Evolutionary conservation across 306 rosid genomes (phyloP), one percentile per base, ranked within the genome.

Genomic region (Ziziphus jujuba): DNA sequence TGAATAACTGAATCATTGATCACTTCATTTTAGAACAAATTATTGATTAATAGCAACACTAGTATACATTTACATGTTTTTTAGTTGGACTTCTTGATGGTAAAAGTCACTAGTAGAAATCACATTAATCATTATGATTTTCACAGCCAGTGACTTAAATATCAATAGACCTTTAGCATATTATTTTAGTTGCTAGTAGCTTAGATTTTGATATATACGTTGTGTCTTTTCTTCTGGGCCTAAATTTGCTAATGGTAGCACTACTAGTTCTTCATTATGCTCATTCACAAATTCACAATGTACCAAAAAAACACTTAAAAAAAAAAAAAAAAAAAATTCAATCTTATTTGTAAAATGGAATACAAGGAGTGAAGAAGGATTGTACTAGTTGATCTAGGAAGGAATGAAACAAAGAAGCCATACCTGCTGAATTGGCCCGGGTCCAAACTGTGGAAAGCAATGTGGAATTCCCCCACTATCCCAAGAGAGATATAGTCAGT

Each of bases 391-490:
- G 52, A 19, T 53, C 44, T 14, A 43, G 12, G 54, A 69, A 62
- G 4, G 28, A 12, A 68, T 7, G 33, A 58, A 21, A 51, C 38
- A 58, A 44, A 56, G 52, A 74, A 64, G 51, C 7, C 20, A 66
- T 75, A 90, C 98, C 95, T 90, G 98, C 82, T 93, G 98, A 21
- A 93, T 84, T 11, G 69, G 67, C 59, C 98, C 98, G 3, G 98
- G 97, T 78, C 98, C 98, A 83, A 93, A 93, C 88, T 93, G 98
- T 15, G 97, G 98, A 79, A 93, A 90, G 78, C 98, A 93, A 82
- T 93, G 98, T 22, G 98, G 98, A 66, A 93, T 17, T 9, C 98
- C 98, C 63, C 98, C 98, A 83, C 97, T 90, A 75, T 51, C 72
- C 72, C 55, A 81, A 82, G 24, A 76, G 67, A 73, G 34, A 72